phyloP scores from a whole-genome alignment of 139 green algal genomes.

The Chlamydomonas urium region DNA sequence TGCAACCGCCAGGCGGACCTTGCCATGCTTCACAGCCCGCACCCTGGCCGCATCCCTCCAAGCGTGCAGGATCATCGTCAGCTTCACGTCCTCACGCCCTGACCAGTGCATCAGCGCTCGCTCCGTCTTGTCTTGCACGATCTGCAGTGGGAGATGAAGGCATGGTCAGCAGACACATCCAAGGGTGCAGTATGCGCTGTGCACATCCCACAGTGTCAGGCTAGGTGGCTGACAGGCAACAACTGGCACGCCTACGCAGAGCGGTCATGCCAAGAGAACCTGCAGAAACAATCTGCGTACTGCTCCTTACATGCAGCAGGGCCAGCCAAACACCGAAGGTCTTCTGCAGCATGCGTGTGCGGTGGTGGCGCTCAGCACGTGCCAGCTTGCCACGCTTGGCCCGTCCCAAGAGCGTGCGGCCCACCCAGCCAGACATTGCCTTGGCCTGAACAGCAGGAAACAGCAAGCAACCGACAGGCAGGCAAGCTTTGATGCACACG shows the following conservation, averaged over 20 bases:
- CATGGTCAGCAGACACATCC: too few relatives aligned
- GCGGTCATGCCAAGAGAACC: too few relatives aligned
- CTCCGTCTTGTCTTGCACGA: conserved; percentile 3
- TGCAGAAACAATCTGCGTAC: too few relatives aligned
- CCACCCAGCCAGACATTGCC: conserved; percentile 6
- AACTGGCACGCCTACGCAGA: too few relatives aligned
- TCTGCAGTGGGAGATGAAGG: not conserved
- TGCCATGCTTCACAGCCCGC: not conserved
- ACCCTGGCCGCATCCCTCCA: conserved; percentile 7
- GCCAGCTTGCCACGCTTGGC: not conserved
- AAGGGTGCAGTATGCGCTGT: too few relatives aligned
- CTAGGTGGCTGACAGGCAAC: too few relatives aligned
- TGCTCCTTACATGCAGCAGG: not conserved
- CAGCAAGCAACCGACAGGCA: too few relatives aligned
- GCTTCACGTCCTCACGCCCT: not conserved
- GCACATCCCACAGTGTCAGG: too few relatives aligned
- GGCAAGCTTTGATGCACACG: too few relatives aligned
- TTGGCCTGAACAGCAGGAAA: too few relatives aligned
- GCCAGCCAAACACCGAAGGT: conserved; percentile 14
- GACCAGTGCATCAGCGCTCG: conserved; percentile 15
- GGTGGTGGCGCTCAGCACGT: conserved; percentile 17
- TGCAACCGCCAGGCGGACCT: conserved; percentile 18
- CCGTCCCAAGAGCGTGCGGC: not conserved
- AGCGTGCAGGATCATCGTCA: conserved; percentile 4
- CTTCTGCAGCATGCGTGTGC: conserved; percentile 10